Conservation (phyloP, 257 asterid genomes). For the Solanum piurae region DNA sequence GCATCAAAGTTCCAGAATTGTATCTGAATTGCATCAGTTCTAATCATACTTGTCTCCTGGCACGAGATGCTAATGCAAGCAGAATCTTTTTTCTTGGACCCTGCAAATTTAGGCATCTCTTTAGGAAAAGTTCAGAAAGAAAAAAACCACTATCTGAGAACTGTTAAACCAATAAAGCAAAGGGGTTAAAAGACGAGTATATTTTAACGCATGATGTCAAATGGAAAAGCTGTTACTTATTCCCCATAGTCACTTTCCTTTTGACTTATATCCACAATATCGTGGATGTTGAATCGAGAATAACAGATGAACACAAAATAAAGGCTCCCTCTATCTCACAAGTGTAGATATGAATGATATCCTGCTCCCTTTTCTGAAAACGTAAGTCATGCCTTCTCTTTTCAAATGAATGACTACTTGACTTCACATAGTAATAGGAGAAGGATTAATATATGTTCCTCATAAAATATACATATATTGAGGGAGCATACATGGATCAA, state of each 20-base stretch:
- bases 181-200: neutral
- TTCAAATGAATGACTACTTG: neutral
- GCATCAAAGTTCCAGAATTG: constrained; percentile 3
- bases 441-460: neutral
- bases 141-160: neutral
- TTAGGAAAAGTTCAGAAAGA: neutral
- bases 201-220: neutral
- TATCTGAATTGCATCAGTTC: constrained; percentile 2
- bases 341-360: neutral
- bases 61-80: constrained; percentile 45
- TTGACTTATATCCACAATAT: neutral
- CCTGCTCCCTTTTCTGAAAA: neutral
- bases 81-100: constrained; percentile 92
- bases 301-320: neutral
- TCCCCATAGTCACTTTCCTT: neutral
- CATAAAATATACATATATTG: neutral
- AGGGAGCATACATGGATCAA: neutral
- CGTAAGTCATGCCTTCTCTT: neutral
- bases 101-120: constrained; percentile 25
- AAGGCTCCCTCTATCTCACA: neutral
- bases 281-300: neutral
- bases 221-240: neutral
- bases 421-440: neutral
- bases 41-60: constrained; percentile 36
- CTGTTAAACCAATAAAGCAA: neutral